These are phyloP conservation scores for Staphylotrichum longicolle DNA, from an alignment of 495 filamentous ascomycete genomes.

Conservation along the genomic window DNA sequence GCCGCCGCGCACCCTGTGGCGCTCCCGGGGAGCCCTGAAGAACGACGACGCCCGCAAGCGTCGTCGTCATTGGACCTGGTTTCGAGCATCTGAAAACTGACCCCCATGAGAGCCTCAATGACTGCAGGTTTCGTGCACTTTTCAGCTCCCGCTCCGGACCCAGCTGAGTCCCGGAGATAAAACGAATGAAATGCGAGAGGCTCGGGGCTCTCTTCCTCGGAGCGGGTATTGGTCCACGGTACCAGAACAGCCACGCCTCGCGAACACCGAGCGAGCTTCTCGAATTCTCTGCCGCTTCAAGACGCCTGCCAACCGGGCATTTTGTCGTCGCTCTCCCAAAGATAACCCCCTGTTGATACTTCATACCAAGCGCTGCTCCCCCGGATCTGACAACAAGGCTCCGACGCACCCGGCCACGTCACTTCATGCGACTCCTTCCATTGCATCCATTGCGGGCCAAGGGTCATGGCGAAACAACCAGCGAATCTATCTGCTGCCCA, in stretches of 20 bases:
- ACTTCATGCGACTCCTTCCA: constrained; percentile 4
- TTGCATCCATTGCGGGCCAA: not conserved
- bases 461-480: constrained; percentile 2
- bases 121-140: too few relatives aligned
- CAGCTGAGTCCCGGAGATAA: too few relatives aligned
- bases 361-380: constrained; percentile 2
- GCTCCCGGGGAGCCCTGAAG: too few relatives aligned
- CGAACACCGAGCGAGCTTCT: not conserved
- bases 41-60: not conserved
- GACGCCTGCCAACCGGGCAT: not conserved
- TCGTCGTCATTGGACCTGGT: not conserved
- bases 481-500: not conserved
- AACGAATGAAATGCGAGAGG: too few relatives aligned
- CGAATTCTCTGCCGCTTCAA: not conserved
- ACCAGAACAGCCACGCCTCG: too few relatives aligned
- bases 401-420: constrained; percentile 6
- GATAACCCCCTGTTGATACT: constrained; percentile 4
- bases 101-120: too few relatives aligned
- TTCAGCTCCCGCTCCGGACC: too few relatives aligned
- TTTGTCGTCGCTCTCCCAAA: too few relatives aligned
- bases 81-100: not conserved
- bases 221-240: too few relatives aligned
- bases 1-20: not conserved
- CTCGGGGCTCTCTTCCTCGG: too few relatives aligned
- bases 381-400: constrained; percentile 8